Evolutionary conservation across 129 eudicot genomes (phyloP).

Genomic region (Artemisia annua): DNA sequence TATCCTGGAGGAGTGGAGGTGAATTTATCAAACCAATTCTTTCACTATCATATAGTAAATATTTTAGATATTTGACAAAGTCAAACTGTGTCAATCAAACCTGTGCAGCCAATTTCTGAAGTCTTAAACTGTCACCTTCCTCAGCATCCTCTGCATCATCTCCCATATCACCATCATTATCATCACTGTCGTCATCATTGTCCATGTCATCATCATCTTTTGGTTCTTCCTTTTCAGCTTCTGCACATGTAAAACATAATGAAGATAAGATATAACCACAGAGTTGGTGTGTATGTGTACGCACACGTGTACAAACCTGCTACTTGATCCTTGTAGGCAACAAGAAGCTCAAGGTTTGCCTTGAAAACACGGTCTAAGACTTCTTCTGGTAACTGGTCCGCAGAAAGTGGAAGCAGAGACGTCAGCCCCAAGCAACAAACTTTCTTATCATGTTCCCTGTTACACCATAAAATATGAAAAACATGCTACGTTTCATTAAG

Average conservation of each 20-base stretch:
- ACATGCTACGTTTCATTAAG: no score
- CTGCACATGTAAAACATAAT: constrained; percentile 22
- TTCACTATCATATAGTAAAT: neutral
- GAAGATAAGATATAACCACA: neutral
- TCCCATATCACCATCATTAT: constrained; percentile 80
- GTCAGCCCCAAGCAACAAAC: constrained; percentile 92
- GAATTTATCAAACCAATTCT: neutral
- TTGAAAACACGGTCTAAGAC: constrained; percentile 85
- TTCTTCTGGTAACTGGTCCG: constrained; percentile 70
- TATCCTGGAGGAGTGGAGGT: constrained; percentile 62
- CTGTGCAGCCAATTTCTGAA: constrained; percentile 81
- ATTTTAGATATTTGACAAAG: neutral
- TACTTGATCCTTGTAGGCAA: constrained; percentile 82
- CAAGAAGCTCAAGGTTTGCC: constrained; percentile 83
- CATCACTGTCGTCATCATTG: constrained; percentile 74
- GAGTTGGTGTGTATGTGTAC: neutral
- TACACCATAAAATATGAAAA: neutral
- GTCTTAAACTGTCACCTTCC: constrained; percentile 66
- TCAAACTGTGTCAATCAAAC: constrained; percentile 32
- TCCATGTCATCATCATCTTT: constrained; percentile 60
- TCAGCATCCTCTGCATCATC: constrained; percentile 81
- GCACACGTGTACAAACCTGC: constrained; percentile 49
- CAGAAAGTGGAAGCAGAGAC: constrained; percentile 74
- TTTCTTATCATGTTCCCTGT: constrained; percentile 81
- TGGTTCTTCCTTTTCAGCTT: constrained; percentile 35